Base-by-base conservation (phyloP, 495 filamentous ascomycete genomes). In the Penicillium turbatum region DNA sequence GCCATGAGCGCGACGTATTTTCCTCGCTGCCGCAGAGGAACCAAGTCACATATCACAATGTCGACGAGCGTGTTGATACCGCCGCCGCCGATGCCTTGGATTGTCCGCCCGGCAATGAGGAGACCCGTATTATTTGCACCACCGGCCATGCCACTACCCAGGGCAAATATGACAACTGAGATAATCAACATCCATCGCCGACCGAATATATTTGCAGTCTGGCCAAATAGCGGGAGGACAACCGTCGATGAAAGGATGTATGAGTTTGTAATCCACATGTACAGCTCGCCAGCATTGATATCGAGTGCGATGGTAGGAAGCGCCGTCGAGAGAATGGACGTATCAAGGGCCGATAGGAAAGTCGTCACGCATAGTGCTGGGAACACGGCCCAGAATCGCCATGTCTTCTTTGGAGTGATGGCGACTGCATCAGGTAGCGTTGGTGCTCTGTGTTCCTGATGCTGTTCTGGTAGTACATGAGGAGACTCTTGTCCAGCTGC, bases 131-230 rank as follows among this genome's bases (percentile, higher is more conserved):
- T 56, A n/a, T 66, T 27, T 0, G 60, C 48, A 5, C 52, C 57
- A 37, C 70, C 75, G 34, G 68, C 66, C 4, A 79, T 52, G 5
- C 70, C 55, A 8, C 71, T 75, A 4, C 78, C 78, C 11, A 19
- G 59, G 56, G 65, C 76, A 74, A 51, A 79, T 37, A 5, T 24
- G 29, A 34, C 29, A 6, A 76, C 56, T 11, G 73, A 63, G 2
- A 63, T 41, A 6, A 77, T 61, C 39, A 79, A 57, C 49, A 69
- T 64, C 44, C 63, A 71, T 35, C 75, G 68, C 13, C 78, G 72
- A 8, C 79, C 79, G 57, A 79, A 78, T 16, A 82, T 71, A 54
- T 81, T 70, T 19, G 72, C 64, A 2, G 74, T 49, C 57, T 81
- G 76, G 13, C 62, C 69, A 40, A 49, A 67, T 2, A 77, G 43